Base-by-base conservation (phyloP, 2,329 filamentous ascomycete genomes). In the Hysterium pulicare region DNA sequence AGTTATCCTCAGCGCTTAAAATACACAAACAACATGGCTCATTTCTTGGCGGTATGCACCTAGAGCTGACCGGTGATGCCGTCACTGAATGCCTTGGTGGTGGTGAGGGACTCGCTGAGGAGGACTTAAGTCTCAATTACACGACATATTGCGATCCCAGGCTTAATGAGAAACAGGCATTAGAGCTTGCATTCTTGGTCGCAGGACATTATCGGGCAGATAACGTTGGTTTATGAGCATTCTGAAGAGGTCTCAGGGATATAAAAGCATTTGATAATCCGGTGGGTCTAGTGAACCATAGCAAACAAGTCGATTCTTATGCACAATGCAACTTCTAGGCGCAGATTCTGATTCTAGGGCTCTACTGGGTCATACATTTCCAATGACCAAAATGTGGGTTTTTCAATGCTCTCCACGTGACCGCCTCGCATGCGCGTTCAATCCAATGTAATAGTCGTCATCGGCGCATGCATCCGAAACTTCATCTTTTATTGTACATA, bases 1-100 rank as follows among this genome's bases (percentile, higher is more conserved):
- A 98, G 73, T 77, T 98, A 33, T 81, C 84, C 47, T 82, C 89
- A 58, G 90, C 90, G 1, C 76, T 97, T 38, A 76, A 79, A 50
- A 90, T 97, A 38, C 93, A 98, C 68, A 84, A 86, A 58, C 78
- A 88, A 49, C 78, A 89, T 50, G 83, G 84, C 17, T 94, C 87
- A 48, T 93, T 91, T 71, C 78, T 98, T 0, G 93, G 93, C 28
- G 93, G 93, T 39, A 86, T 97, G 58, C 93, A 98, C 70, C 78
- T 98, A 6, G 93, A 98, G 69, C 75, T 98, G 35, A 98, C 93
- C 0, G 93, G 91, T 5, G 93, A 98, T 59, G 87, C 90, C 6
- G 93, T 98, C 8, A 98, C 93, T 0, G 93, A 98, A 71, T 98
- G 93, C 59, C 80, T 95, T 1, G 90, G 93, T 43, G 93, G 93